phyloP scores from a whole-genome alignment of 176 grass and related monocot species.

The Oryza officinalis region DNA sequence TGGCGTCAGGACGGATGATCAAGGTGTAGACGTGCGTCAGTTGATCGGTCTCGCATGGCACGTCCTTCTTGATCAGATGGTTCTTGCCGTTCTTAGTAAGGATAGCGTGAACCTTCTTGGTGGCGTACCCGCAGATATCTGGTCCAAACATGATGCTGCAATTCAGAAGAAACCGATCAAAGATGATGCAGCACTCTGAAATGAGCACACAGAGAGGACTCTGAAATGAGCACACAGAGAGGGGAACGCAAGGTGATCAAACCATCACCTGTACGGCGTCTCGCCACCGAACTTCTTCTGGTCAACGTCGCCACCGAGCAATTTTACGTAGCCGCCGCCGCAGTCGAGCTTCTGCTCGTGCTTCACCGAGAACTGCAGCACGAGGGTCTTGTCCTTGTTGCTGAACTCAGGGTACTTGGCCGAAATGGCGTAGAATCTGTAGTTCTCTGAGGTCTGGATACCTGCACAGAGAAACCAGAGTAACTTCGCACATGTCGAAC shows the following conservation, averaged over 20 bases:
- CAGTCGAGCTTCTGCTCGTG: slow-evolving; percentile 88
- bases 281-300: slow-evolving; percentile 87
- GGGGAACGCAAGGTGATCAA: background rate
- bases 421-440: slow-evolving; percentile 97
- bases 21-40: slow-evolving; percentile 71
- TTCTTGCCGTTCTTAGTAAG: slow-evolving; percentile 60
- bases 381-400: slow-evolving; percentile 74
- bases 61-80: slow-evolving; percentile 71
- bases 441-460: slow-evolving; percentile 89
- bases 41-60: slow-evolving; percentile 63
- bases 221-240: background rate
- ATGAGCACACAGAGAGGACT: background rate
- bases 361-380: slow-evolving; percentile 78
- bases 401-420: slow-evolving; percentile 71
- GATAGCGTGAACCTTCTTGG: slow-evolving; percentile 66
- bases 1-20: slow-evolving; percentile 54
- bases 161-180: background rate
- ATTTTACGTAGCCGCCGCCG: slow-evolving; percentile 71
- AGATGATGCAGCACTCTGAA: background rate
- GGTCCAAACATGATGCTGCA: slow-evolving; percentile 77
- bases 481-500: background rate
- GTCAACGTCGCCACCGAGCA: slow-evolving; percentile 64
- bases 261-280: slow-evolving; percentile 74
- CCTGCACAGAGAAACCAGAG: slow-evolving; percentile 31
- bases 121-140: slow-evolving; percentile 65